These are phyloP conservation scores for Cyberlindnera mrakii DNA, from an alignment of 805 yeast species.

Conservation along the genomic window DNA sequence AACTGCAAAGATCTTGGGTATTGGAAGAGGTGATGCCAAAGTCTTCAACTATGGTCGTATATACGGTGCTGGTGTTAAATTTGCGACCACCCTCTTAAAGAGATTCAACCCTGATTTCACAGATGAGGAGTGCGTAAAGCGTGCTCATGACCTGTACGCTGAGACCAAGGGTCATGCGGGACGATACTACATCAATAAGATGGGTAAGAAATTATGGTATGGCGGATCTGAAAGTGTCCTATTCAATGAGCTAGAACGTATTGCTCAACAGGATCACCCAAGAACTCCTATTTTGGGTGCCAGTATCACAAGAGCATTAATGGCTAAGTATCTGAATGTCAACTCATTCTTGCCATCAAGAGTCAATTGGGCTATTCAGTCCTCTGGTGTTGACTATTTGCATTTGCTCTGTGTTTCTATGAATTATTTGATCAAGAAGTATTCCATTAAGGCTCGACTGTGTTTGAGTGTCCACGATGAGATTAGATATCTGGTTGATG, in stretches of 20 bases:
- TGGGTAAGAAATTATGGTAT: conserved; percentile 45
- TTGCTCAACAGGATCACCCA: conserved; percentile 78
- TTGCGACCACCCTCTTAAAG: conserved; percentile 77
- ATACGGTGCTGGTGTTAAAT: conserved; percentile 94
- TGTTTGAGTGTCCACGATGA: conserved; percentile 94
- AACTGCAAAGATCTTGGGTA: conserved; percentile 85
- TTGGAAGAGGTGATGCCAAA: conserved; percentile 87
- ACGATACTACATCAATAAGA: conserved; percentile 19
- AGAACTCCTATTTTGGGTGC: conserved; percentile 91
- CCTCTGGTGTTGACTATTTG: conserved; percentile 94
- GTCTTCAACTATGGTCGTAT: conserved; percentile 95
- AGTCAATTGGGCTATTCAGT: conserved; percentile 96
- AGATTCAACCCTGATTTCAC: conserved; percentile 71
- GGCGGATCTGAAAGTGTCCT: conserved; percentile 95
- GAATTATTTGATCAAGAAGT: conserved; percentile 70
- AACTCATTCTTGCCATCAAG: conserved; percentile 79
- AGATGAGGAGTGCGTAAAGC: conserved; percentile 57
- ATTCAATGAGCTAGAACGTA: conserved; percentile 81
- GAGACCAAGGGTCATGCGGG: conserved; percentile 73
- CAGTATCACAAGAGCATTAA: conserved; percentile 81
- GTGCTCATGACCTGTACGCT: conserved; percentile 64
- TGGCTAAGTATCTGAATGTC: conserved; percentile 55
- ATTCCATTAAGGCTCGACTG: conserved; percentile 66
- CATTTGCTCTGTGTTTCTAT: conserved; percentile 81
- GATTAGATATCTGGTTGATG: conserved; percentile 70